Conservation (phyloP, 345 rosid species). For the Aquilaria yunnanensis region DNA sequence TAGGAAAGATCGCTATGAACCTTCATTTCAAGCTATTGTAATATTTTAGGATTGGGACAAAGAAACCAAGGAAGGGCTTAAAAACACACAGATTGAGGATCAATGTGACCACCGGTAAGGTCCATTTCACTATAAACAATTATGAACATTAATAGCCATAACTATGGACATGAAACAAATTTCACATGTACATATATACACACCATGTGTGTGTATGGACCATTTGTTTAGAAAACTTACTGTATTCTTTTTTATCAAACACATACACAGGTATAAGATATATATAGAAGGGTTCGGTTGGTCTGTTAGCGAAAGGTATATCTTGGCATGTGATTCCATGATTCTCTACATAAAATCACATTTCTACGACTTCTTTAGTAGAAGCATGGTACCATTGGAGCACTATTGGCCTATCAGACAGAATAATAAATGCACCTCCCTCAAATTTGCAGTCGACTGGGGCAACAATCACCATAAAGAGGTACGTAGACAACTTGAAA, state of each 20-base stretch:
- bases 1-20: too few species aligned
- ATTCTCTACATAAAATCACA: constrained; percentile 33
- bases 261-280: constrained; percentile 47
- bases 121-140: too few species aligned
- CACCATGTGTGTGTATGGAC: too few species aligned
- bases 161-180: too few species aligned
- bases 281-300: constrained; percentile 71
- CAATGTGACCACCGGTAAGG: constrained; percentile 54
- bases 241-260: not conserved
- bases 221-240: too few species aligned
- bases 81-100: constrained; percentile 38
- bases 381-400: constrained; percentile 57
- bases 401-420: constrained; percentile 69
- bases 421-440: constrained; percentile 38
- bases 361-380: constrained; percentile 50
- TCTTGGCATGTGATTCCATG: constrained; percentile 62
- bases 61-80: constrained; percentile 33
- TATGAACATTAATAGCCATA: too few species aligned
- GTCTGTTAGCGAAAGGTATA: constrained; percentile 78
- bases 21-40: too few species aligned
- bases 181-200: too few species aligned
- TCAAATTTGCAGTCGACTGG: constrained; percentile 68
- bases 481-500: too few species aligned
- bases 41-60: constrained; percentile 35
- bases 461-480: constrained; percentile 35